These are phyloP conservation scores for Fraxinus velutina DNA, from an alignment of 305 asterid species.

Conservation along the genomic window DNA sequence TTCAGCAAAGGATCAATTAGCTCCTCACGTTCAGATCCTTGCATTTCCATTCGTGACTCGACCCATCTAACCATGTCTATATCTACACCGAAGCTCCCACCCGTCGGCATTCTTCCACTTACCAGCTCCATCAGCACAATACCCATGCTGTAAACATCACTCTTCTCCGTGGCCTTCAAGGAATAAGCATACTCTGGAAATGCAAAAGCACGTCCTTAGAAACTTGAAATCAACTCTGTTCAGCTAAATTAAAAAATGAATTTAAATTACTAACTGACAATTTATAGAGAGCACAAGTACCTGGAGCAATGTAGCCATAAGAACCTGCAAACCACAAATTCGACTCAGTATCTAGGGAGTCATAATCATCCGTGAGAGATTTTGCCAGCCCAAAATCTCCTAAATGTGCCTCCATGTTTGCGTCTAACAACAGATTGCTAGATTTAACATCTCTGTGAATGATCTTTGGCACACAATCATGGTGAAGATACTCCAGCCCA, in stretches of 20 bases:
- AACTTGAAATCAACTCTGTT: neutral
- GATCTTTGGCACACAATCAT: constrained; percentile 87
- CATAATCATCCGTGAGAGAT: constrained; percentile 45
- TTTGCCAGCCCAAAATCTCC: constrained; percentile 95
- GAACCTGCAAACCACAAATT: constrained; percentile 82
- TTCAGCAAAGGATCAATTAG: constrained; percentile 61
- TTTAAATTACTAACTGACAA: neutral
- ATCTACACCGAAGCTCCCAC: constrained; percentile 57
- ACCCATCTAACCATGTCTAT: constrained; percentile 91
- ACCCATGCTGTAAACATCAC: constrained; percentile 95
- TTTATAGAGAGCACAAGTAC: constrained; percentile 29
- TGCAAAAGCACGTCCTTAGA: neutral
- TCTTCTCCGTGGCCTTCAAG: constrained; percentile 71
- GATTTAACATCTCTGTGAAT: constrained; percentile 89
- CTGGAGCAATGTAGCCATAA: constrained; percentile 94
- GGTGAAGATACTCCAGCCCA: constrained; percentile 88
- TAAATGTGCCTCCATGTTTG: constrained; percentile 80
- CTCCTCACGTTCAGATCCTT: constrained; percentile 43
- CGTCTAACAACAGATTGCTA: constrained; percentile 72
- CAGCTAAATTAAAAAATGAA: neutral
- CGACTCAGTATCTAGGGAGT: constrained; percentile 65
- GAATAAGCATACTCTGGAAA: constrained; percentile 82
- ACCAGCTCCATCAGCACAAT: constrained; percentile 91
- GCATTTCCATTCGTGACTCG: constrained; percentile 50
- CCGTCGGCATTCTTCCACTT: constrained; percentile 84